Evolutionary conservation across 2,329 filamentous ascomycete genomes (phyloP), one percentile per base, ranked within the genome.

Genomic region (Zasmidium angulare): DNA sequence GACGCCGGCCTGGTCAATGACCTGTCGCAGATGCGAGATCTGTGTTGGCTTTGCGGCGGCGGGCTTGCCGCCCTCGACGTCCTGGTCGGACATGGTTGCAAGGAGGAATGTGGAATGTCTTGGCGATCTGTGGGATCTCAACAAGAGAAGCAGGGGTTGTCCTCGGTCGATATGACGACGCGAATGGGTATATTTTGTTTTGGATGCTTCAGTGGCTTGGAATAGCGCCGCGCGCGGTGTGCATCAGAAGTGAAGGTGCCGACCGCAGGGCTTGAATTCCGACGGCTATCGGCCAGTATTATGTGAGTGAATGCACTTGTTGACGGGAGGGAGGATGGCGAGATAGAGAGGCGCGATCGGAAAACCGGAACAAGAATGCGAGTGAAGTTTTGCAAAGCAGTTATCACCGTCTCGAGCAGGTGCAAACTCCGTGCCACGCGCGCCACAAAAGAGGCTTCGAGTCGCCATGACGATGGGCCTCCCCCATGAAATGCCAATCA

Each of bases 1-100:
- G 24, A 75, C 58, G 53, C 72, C 70, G 19, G 68, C 63, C 57
- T 73, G 69, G 31, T 72, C 68, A 47, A 68, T 56, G 47, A 75
- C 73, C 50, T 75, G 68, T 50, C 61, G 62, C 55, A 71, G 65
- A 55, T 72, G 67, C 19, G 68, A 62, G 12, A 75, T 67, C 50
- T 59, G 59, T 20, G 58, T 61, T 11, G 64, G 31, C 3, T 40
- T 21, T 14, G 48, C n/a, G 11, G 31, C 36, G 23, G 55, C 49
- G 21, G 48, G 63, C 53, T 65, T 66, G 61, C 65, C 67, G 50
- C 68, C 64, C 61, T 75, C 72, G 17, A 70, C 53, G 53, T 74
- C 71, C 59, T 69, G 71, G 51, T 70, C 68, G 60, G 63, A 60
- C 66, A 68, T 68, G 46, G 43, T 49, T 49, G 9, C 7, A 22